A percentile compares a stretch with the other conserved stretches of the same genome.
Evolutionary conservation across 2,329 filamentous ascomycete genomes (phyloP).

Genomic region (Ampelomyces quisqualis): DNA sequence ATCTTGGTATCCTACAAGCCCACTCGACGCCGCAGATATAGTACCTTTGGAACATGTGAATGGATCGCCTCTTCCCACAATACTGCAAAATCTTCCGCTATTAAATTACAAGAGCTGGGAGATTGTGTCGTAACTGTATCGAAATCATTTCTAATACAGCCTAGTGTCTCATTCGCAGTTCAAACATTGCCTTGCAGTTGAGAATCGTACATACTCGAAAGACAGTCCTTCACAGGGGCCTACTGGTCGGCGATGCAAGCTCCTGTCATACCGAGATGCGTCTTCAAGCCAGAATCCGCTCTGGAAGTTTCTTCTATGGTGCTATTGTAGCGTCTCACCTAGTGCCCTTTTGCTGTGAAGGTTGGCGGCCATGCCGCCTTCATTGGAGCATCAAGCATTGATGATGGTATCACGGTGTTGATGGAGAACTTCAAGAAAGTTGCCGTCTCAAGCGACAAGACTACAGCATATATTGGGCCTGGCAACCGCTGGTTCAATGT

Average conservation of each 20-base stretch:
- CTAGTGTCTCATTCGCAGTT: too few relatives aligned
- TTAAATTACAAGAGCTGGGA: too few relatives aligned
- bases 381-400: slow-evolving; percentile 46
- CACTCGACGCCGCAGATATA: too few relatives aligned
- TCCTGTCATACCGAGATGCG: slow-evolving; percentile 24
- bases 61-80: too few relatives aligned
- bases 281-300: slow-evolving; percentile 27
- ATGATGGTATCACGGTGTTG: slow-evolving; percentile 48
- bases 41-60: too few relatives aligned
- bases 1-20: too few relatives aligned
- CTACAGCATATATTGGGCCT: slow-evolving; percentile 30
- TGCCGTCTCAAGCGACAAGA: slow-evolving; percentile 23
- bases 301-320: slow-evolving; percentile 24
- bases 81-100: too few relatives aligned
- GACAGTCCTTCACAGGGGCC: slow-evolving; percentile 20
- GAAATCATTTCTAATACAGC: too few relatives aligned
- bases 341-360: slow-evolving; percentile 47
- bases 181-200: too few relatives aligned
- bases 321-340: slow-evolving; percentile 23
- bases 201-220: slow-evolving; percentile 19
- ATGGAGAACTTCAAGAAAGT: slow-evolving; percentile 39
- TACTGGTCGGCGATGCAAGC: slow-evolving; percentile 36
- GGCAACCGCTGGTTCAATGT: slow-evolving; percentile 42
- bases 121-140: too few relatives aligned
- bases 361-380: slow-evolving; percentile 49